A percentile compares a stretch with the other conserved stretches of the same genome.
Evolutionary conservation across 73 alveolate species (phyloP).

Genomic region (Paramecium sonneborni): DNA sequence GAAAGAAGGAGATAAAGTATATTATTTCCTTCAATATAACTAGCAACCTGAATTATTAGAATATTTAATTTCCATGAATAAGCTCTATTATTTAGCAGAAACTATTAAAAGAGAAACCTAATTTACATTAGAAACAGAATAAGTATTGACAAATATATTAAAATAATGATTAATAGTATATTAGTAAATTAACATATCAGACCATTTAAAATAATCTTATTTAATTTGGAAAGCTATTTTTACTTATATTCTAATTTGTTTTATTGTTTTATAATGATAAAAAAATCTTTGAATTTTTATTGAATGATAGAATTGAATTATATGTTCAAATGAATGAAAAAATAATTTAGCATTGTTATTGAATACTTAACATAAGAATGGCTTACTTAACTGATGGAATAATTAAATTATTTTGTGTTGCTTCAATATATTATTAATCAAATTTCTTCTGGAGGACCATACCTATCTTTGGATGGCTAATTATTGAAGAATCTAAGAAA

Average conservation of each 20-base stretch:
- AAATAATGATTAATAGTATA: background rate
- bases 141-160: background rate
- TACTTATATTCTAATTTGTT: background rate
- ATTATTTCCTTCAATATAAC: background rate
- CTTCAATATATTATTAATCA: background rate
- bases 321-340: no score
- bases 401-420: background rate
- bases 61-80: constrained; percentile 34
- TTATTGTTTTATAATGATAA: background rate
- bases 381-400: background rate
- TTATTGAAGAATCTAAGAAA: constrained; percentile 15
- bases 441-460: constrained; percentile 30
- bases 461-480: constrained; percentile 23
- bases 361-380: no score
- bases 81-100: constrained; percentile 2
- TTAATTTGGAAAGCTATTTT: background rate
- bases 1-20: constrained; percentile 13
- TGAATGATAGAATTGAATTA: no score
- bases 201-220: background rate
- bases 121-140: constrained; percentile 37
- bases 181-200: background rate
- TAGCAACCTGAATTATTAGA: constrained; percentile 39
- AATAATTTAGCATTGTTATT: no score
- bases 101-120: background rate
- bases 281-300: no score